Conservation (phyloP, 352 stramenopile genomes). For the Phytophthora podocarpi region DNA sequence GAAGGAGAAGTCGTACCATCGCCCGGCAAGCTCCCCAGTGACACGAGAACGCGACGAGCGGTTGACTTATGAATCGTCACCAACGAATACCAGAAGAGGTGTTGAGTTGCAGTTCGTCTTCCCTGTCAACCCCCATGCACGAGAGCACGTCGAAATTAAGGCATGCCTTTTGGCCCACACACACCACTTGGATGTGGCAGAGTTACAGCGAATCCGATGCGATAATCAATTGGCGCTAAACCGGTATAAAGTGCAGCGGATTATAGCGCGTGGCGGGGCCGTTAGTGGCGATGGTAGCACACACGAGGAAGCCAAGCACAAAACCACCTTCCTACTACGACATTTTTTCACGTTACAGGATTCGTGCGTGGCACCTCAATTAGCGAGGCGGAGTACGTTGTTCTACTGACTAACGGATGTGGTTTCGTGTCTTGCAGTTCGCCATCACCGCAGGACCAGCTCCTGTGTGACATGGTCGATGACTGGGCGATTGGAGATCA, state of each 20-base stretch:
- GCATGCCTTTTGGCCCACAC: slow-evolving; percentile 71
- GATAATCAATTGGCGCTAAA: slow-evolving; percentile 45
- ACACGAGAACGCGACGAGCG: not conserved
- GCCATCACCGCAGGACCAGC: slow-evolving; percentile 36
- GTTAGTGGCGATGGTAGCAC: slow-evolving; percentile 46
- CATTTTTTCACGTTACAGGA: slow-evolving; percentile 74
- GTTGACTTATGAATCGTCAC: slow-evolving; percentile 3
- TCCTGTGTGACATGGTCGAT: slow-evolving; percentile 69
- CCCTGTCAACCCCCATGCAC: slow-evolving; percentile 26
- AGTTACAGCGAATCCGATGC: slow-evolving; percentile 50
- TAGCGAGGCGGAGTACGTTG: not conserved
- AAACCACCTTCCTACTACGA: slow-evolving; percentile 71
- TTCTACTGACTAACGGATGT: not conserved
- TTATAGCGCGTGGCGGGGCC: slow-evolving; percentile 43
- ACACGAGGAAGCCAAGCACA: slow-evolving; percentile 56
- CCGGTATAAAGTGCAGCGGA: slow-evolving; percentile 43
- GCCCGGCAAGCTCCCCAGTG: slow-evolving; percentile 20
- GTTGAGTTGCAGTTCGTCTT: slow-evolving; percentile 18
- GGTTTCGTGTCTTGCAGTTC: slow-evolving; percentile 7
- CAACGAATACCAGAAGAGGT: not conserved
- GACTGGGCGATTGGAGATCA: slow-evolving; percentile 61
- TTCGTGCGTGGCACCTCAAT: slow-evolving; percentile 5
- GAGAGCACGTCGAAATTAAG: slow-evolving; percentile 74
- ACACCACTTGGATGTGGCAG: slow-evolving; percentile 65
- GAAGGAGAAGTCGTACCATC: not conserved